phyloP scores from a whole-genome alignment of 495 filamentous ascomycete genomes.

The Hypoxylon subgilvum region DNA sequence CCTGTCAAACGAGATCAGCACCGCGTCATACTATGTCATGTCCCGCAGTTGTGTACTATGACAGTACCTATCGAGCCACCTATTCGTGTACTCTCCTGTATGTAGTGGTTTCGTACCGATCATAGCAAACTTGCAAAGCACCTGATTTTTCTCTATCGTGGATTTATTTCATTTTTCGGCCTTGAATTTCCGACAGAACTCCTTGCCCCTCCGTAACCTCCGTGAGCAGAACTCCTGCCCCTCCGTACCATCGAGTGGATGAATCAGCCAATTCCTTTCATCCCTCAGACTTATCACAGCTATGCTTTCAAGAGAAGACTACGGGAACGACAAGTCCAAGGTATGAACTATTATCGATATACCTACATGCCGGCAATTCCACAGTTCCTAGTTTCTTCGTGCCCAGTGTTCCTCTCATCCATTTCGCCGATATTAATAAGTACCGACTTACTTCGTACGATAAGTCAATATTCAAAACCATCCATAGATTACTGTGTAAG shows the following conservation, averaged over 20 bases:
- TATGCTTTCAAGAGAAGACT: too few relatives aligned
- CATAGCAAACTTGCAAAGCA: constrained; percentile 19
- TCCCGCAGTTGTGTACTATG: constrained; percentile 33
- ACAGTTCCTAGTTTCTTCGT: too few relatives aligned
- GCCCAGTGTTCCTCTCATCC: background rate
- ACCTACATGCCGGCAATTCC: too few relatives aligned
- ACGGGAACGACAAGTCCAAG: too few relatives aligned
- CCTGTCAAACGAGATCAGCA: too few relatives aligned
- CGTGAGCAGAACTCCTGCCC: too few relatives aligned
- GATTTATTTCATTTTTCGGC: constrained; percentile 27
- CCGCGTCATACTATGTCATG: too few relatives aligned
- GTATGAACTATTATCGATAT: too few relatives aligned
- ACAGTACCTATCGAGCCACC: constrained; percentile 9
- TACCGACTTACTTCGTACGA: background rate
- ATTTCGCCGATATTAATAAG: constrained; percentile 12
- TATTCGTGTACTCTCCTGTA: background rate
- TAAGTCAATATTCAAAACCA: too few relatives aligned
- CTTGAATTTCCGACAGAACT: too few relatives aligned
- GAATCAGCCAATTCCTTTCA: too few relatives aligned
- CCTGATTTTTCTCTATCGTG: constrained; percentile 30
- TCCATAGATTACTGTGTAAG: constrained; percentile 23
- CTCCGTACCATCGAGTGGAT: too few relatives aligned
- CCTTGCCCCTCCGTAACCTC: constrained; percentile 23
- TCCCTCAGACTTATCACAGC: background rate
- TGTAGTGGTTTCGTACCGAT: constrained; percentile 21